These are phyloP conservation scores for Anisodus acutangulus DNA, from an alignment of 257 asterid genomes.

Conservation along the genomic window DNA sequence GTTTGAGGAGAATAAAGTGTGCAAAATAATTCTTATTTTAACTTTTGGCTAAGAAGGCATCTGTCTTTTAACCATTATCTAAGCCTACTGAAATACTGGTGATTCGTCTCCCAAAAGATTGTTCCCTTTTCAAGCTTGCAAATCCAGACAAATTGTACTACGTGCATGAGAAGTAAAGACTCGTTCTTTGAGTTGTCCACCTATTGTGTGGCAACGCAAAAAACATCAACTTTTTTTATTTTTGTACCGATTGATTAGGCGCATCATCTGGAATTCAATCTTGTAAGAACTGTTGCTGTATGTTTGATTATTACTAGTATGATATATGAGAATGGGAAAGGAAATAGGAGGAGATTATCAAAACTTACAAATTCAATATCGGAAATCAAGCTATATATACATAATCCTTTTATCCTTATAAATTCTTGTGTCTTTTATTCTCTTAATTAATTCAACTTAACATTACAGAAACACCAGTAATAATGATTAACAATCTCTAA, in stretches of 20 bases:
- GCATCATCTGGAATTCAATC: neutral
- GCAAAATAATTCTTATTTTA: neutral
- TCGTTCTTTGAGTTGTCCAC: neutral
- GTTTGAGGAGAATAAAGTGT: constrained; percentile 31
- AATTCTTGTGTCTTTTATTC: too few relatives aligned
- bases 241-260: neutral
- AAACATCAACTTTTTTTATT: neutral
- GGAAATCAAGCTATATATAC: too few relatives aligned
- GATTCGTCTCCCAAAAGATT: constrained; percentile 3
- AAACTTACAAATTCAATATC: too few relatives aligned
- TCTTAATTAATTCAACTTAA: too few relatives aligned
- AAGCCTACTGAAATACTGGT: too few relatives aligned
- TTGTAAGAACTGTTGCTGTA: neutral
- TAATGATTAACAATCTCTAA: too few relatives aligned
- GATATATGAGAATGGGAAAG: neutral
- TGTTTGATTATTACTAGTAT: neutral
- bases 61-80: neutral
- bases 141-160: neutral
- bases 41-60: constrained; percentile 1
- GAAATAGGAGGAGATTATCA: neutral
- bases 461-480: too few relatives aligned
- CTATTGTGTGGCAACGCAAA: neutral
- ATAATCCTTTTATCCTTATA: too few relatives aligned
- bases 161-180: constrained; percentile 2
- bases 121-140: neutral